Base-by-base conservation (phyloP, 2,329 filamentous ascomycete genomes). In the Fusarium sp. region DNA sequence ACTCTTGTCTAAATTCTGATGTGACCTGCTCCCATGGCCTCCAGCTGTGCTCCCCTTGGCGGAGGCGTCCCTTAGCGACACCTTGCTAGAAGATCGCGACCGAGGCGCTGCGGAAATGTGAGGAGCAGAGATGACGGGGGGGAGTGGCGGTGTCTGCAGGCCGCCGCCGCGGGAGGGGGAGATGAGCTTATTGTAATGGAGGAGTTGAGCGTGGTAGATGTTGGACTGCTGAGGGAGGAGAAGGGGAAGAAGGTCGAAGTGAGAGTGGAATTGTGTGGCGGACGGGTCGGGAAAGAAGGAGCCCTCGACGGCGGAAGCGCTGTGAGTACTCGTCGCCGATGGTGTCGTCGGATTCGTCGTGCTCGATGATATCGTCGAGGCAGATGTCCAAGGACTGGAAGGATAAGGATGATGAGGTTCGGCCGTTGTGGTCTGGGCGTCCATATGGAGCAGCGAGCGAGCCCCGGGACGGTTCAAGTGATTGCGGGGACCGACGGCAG, bases 111-210 rank as follows among this genome's bases (percentile, higher is more conserved):
- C 82, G 77, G 88, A 85, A 70, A 85, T 82, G 75, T 84, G 82
- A 63, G 87, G 83, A 57, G 85, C 80, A 52, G 86, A 86, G 66
- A 88, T 77, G 62, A 86, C 78, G 49, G 86, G 83, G 63, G 85
- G 82, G 63, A 87, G 82, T 59, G 87, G 84, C 62, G 83, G 79
- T 60, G 84, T 82, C 73, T 88, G 86, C 60, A 88, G 78, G 72
- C 86, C 85, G 70, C 85, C 84, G 77, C 78, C 83, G 74, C 86
- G 80, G 57, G 84, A 80, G 47, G 86, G 84, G 52, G 87, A 86
- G 69, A 90, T 84, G 75, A 90, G 86, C 74, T 85, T 86, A 77
- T 90, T 90, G 82, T 90, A 90, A 70, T 89, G 84, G 50, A 87
- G 82, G 56, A 90, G 84, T 77, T 88, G 87, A 53, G 85, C 86